These are phyloP conservation scores for Colletotrichum chrysophilum DNA, from an alignment of 2,329 filamentous ascomycete genomes.

Conservation along the genomic window DNA sequence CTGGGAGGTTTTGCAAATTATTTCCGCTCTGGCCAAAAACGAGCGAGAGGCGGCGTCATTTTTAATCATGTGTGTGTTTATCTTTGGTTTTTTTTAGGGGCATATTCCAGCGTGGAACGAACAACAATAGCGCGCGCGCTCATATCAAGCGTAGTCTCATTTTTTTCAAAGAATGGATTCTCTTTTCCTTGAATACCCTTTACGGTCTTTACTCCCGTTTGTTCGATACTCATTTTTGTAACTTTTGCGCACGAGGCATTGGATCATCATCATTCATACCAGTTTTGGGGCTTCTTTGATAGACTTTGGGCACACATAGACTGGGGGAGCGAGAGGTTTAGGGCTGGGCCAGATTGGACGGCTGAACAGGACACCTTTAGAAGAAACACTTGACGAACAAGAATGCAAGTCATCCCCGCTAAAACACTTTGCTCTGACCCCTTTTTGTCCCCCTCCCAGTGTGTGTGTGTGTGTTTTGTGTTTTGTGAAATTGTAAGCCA, in stretches of 20 bases:
- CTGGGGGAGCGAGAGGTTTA: neutral
- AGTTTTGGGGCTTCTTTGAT: neutral
- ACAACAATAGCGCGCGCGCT: slow-evolving; percentile 1
- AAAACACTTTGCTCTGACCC: neutral
- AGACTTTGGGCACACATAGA: slow-evolving; percentile 12
- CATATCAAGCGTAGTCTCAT: neutral
- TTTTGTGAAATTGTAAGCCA: neutral
- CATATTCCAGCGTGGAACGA: slow-evolving; percentile 13
- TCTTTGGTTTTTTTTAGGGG: neutral
- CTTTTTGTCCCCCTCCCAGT: neutral
- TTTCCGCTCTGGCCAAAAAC: neutral
- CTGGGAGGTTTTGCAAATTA: neutral
- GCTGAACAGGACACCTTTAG: neutral
- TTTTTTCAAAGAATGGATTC: neutral
- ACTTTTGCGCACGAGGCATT: neutral
- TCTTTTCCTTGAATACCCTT: neutral
- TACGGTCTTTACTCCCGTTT: slow-evolving; percentile 1
- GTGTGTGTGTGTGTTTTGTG: neutral
- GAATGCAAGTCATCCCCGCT: neutral
- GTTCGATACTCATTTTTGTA: neutral
- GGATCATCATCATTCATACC: neutral
- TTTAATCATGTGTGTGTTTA: neutral
- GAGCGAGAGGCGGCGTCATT: slow-evolving; percentile 10
- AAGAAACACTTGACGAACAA: slow-evolving; percentile 3
- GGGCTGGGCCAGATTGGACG: neutral